Base-by-base conservation (phyloP, 441 rosid species). In the Adansonia madagascariensis region DNA sequence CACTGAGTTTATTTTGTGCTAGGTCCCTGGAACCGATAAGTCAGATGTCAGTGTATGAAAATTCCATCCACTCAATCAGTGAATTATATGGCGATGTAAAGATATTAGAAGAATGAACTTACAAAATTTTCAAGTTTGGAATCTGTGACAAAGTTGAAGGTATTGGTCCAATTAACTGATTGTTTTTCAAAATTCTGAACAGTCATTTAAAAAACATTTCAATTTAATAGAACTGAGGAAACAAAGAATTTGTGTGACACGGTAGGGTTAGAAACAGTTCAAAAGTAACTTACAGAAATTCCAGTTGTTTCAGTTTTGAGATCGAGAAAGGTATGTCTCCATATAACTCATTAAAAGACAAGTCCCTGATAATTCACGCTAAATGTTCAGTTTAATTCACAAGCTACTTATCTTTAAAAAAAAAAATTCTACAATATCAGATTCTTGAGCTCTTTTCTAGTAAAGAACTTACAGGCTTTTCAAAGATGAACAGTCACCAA, bases 241-340 rank as follows among this genome's bases (percentile, higher is more conserved):
- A 41, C 53, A 18, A 53, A 11, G 55, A 2, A 3, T 22, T 17
- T n/a, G 20, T 64, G n/a, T 3, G 31, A 55, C 55, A n/a, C 9
- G 71, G 20, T 24, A 41, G 17, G 15, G 20, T 27, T 7, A 66
- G 44, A 76, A 10, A 52, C 4, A 63, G 47, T 43, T 22, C 75
- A 27, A 49, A 75, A 77, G 74, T 59, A 55, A 81, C 96, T 90
- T 86, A 95, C 98, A 93, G 83, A 43, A 31, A 55, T 64, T 95
- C 99, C 79, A 95, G 86, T 73, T 90, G 92, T 82, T 90, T 92
- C 91, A 95, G 84, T 87, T 93, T 95, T 0, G 98, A 95, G 77
- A 92, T 80, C 0, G 98, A 93, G 80, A 92, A 93, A 0, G 98
- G 99, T 79, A 95, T 90, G 81, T 95, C 99, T 47, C 99, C 99